phyloP scores from a whole-genome alignment of 208 protist species.

The Blechomonas ayalai region DNA sequence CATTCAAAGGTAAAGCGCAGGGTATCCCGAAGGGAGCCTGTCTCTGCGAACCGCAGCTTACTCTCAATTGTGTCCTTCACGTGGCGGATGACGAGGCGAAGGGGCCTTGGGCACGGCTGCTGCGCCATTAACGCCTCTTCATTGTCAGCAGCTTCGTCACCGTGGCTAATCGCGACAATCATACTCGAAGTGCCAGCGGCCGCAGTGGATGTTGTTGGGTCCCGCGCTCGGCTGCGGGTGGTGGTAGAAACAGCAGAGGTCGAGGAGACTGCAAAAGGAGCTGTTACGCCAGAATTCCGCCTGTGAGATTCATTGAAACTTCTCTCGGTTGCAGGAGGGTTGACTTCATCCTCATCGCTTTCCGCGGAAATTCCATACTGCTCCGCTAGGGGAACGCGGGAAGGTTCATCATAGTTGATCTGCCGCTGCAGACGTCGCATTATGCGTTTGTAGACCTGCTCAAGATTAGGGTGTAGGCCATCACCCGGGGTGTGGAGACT shows the following conservation, averaged over 20 bases:
- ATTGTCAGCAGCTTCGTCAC: conserved; percentile 16
- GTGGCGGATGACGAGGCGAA: conserved; percentile 67
- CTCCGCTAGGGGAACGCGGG: conserved; percentile 31
- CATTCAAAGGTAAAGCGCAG: conserved; percentile 78
- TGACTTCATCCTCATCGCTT: conserved; percentile 8
- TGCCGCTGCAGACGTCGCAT: conserved; percentile 77
- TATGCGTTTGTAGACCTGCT: conserved; percentile 70
- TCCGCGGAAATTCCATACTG: conserved; percentile 51
- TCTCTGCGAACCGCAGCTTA: conserved; percentile 65
- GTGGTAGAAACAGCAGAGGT: too few species aligned
- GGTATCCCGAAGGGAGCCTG: conserved; percentile 63
- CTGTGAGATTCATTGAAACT: conserved; percentile 1
- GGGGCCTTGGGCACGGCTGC: conserved; percentile 78
- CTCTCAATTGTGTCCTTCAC: conserved; percentile 47
- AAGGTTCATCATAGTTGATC: conserved; percentile 73
- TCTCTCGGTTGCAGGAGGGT: too few species aligned
- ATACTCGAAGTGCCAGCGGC: too few species aligned
- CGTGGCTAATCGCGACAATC: too few species aligned
- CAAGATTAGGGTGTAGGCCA: conserved; percentile 57
- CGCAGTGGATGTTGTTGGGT: too few species aligned
- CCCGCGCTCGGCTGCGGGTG: too few species aligned
- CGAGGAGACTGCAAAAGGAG: too few species aligned
- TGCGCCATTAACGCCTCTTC: conserved; percentile 40
- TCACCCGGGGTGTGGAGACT: conserved; percentile 1
- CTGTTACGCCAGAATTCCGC: too few species aligned